Evolutionary conservation across 805 yeast species (phyloP).

Genomic region (Nakazawaea holstii): DNA sequence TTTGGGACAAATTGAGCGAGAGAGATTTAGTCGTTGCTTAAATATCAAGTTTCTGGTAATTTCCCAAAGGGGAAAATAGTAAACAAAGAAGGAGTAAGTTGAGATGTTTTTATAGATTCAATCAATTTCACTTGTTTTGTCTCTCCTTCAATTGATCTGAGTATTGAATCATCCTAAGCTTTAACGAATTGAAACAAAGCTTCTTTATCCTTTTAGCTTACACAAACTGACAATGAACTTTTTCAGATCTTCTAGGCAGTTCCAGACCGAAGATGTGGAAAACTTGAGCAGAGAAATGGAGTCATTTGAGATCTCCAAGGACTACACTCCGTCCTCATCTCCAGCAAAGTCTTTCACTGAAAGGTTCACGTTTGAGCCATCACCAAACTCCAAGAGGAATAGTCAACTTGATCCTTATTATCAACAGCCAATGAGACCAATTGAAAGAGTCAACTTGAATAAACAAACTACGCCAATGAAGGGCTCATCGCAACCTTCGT

Average conservation of each 20-base stretch:
- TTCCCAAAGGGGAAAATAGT: conserved; percentile 2
- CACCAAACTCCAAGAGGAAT: conserved; percentile 13
- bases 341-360: conserved; percentile 11
- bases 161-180: too few species aligned
- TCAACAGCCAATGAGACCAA: conserved; percentile 16
- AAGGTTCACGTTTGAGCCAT: conserved; percentile 16
- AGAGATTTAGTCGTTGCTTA: too few species aligned
- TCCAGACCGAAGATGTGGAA: conserved; percentile 9
- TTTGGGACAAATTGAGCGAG: too few species aligned
- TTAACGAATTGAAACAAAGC: too few species aligned
- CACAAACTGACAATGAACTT: conserved; percentile 5
- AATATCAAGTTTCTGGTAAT: neutral
- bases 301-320: conserved; percentile 6
- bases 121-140: too few species aligned
- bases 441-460: conserved; percentile 31
- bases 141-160: too few species aligned
- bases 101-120: neutral
- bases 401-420: conserved; percentile 12
- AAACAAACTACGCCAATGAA: conserved; percentile 32
- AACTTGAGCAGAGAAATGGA: conserved; percentile 12
- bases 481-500: conserved; percentile 20
- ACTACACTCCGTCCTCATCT: conserved; percentile 8
- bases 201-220: neutral
- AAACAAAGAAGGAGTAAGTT: neutral
- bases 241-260: conserved; percentile 3